A percentile compares a stretch with the other conserved stretches of the same genome.
phyloP scores from a whole-genome alignment of 1,139 yeast genomes.

The Scheffersomyces lignicola region DNA sequence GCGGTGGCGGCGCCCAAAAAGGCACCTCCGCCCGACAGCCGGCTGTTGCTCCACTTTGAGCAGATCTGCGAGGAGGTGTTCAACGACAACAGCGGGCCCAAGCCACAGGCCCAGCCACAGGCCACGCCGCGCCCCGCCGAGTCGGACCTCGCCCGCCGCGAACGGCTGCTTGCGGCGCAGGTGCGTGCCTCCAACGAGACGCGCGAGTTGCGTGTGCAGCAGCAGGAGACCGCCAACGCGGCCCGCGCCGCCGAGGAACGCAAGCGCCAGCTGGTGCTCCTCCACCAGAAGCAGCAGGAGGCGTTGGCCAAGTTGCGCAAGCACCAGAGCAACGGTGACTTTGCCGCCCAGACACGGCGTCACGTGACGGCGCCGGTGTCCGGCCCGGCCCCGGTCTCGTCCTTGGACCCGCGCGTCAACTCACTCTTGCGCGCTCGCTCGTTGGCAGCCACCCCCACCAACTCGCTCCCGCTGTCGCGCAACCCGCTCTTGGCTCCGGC shows the following conservation, averaged over 20 bases:
- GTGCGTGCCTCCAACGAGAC: constrained; percentile 31
- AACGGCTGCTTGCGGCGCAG: constrained; percentile 31
- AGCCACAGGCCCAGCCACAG: constrained; percentile 7
- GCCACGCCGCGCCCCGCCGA: constrained; percentile 4
- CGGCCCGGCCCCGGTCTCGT: constrained; percentile 16
- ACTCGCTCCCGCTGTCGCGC: constrained; percentile 22
- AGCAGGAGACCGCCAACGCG: constrained; percentile 16
- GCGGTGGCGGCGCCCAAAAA: no score
- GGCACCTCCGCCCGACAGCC: constrained; percentile 18
- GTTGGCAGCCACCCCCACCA: constrained; percentile 25
- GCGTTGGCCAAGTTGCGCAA: constrained; percentile 32
- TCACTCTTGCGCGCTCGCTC: constrained; percentile 42
- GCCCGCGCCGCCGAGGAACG: constrained; percentile 8
- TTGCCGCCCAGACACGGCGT: constrained; percentile 20
- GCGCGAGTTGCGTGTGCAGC: constrained; percentile 22
- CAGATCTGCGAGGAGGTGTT: constrained; percentile 35
- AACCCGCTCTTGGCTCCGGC: background rate
- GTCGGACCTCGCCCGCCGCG: constrained; percentile 21
- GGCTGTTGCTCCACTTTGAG: constrained; percentile 32
- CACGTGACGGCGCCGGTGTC: constrained; percentile 21
- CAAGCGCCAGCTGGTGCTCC: constrained; percentile 19
- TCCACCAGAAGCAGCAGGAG: constrained; percentile 30
- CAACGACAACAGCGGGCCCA: constrained; percentile 14
- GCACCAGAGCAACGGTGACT: constrained; percentile 29
- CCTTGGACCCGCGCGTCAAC: constrained; percentile 40